A percentile compares a stretch with the other conserved stretches of the same genome.
Evolutionary conservation across 2,329 filamentous ascomycete genomes (phyloP).

Genomic region (Bipolaris zeicola): DNA sequence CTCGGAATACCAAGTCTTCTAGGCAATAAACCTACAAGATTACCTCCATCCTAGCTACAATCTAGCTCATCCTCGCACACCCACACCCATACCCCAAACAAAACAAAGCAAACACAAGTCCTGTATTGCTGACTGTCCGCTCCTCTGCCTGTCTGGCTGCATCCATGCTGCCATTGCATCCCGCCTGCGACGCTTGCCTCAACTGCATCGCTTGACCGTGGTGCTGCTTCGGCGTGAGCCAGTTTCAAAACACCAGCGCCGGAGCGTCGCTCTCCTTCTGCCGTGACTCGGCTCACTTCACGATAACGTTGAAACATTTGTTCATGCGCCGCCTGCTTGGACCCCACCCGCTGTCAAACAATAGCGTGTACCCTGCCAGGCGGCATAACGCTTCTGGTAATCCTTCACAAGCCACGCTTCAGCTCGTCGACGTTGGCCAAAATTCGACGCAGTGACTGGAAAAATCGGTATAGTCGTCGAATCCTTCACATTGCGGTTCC

Average conservation of each 20-base stretch:
- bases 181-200: neutral
- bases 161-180: too few relatives aligned
- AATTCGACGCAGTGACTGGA: neutral
- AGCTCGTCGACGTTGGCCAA: neutral
- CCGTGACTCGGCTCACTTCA: slow-evolving; percentile 6
- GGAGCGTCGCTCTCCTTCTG: slow-evolving; percentile 3
- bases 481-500: neutral
- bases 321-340: slow-evolving; percentile 5
- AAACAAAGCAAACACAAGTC: neutral
- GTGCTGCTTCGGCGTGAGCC: slow-evolving; percentile 7
- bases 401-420: slow-evolving; percentile 5
- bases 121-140: neutral
- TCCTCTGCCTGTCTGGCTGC: neutral
- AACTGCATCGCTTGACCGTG: neutral
- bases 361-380: slow-evolving; percentile 6
- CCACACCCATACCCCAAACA: neutral
- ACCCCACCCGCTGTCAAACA: slow-evolving; percentile 14
- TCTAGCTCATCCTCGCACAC: neutral
- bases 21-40: slow-evolving; percentile 7
- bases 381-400: neutral
- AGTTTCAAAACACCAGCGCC: slow-evolving; percentile 12
- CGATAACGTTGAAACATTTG: slow-evolving; percentile 13
- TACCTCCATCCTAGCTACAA: neutral
- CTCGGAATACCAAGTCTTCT: slow-evolving; percentile 7
- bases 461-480: neutral